phyloP scores from a whole-genome alignment of 2,329 filamentous ascomycete species.

The Pseudofabraea citricarpa region DNA sequence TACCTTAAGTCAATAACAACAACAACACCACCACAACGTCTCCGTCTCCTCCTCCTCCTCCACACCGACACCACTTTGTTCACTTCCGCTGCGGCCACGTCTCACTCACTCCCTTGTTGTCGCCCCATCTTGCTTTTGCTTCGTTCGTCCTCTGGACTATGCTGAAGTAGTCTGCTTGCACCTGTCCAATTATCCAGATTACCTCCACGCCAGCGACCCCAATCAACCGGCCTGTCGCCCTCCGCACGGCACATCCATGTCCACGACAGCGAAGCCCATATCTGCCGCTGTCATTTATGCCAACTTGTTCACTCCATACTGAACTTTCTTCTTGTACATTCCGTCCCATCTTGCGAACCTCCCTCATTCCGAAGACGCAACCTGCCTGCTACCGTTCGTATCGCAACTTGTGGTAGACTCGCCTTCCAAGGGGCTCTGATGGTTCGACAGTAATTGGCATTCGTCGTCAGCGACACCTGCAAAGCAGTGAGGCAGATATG shows the following conservation, averaged over 20 bases:
- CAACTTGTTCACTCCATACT: background rate
- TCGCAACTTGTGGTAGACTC: background rate
- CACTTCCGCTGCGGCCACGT: no score
- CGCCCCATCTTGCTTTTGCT: no score
- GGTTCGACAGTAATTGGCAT: conserved; percentile 13
- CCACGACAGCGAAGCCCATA: conserved; percentile 1
- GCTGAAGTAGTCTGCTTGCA: no score
- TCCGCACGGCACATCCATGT: background rate
- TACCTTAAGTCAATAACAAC: no score
- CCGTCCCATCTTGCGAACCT: background rate
- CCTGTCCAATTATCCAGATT: no score
- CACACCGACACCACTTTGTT: no score
- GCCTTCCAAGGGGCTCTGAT: conserved; percentile 11
- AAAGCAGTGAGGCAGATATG: conserved; percentile 23
- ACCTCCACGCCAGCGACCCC: no score
- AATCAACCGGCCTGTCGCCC: no score
- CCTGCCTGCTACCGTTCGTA: background rate
- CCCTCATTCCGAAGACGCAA: background rate
- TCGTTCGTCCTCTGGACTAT: no score
- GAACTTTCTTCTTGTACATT: background rate
- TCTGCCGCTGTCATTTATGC: background rate
- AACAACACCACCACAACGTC: no score
- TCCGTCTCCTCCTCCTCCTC: no score
- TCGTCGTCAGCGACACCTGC: conserved; percentile 16
- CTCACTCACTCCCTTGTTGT: no score